phyloP scores from a whole-genome alignment of 441 rosid genomes.

The Hura crepitans region DNA sequence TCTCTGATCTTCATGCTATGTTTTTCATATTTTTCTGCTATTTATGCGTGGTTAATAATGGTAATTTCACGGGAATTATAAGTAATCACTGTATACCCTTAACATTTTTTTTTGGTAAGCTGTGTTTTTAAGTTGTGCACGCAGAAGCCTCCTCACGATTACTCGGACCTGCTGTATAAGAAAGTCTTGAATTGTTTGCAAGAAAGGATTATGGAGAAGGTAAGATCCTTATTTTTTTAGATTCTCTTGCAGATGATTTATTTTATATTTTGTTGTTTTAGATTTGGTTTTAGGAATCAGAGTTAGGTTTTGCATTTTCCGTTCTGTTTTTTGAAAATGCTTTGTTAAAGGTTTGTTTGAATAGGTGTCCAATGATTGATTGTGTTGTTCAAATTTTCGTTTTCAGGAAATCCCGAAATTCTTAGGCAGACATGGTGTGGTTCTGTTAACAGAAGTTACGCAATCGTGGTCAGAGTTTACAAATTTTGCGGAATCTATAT shows the following conservation, averaged over 20 bases:
- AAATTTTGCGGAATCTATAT: constrained; percentile 11
- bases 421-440: constrained; percentile 6
- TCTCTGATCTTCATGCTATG: background rate
- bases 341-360: too few species aligned
- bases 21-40: background rate
- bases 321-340: too few species aligned
- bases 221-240: constrained; percentile 9
- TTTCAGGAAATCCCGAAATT: constrained; percentile 33
- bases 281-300: background rate
- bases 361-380: background rate
- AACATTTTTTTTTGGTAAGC: constrained; percentile 23
- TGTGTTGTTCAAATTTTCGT: background rate
- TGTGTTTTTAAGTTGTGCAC: constrained; percentile 29
- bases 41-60: too few species aligned
- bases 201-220: constrained; percentile 29
- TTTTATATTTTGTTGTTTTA: background rate
- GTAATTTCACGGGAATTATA: background rate
- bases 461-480: constrained; percentile 12
- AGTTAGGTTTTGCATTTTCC: background rate
- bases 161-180: constrained; percentile 23
- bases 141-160: constrained; percentile 9
- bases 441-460: background rate
- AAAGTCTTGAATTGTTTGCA: constrained; percentile 27
- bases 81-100: constrained; percentile 19
- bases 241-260: background rate